Conservation (phyloP, 2,329 filamentous ascomycete genomes). For the Stemphylium beticola region DNA sequence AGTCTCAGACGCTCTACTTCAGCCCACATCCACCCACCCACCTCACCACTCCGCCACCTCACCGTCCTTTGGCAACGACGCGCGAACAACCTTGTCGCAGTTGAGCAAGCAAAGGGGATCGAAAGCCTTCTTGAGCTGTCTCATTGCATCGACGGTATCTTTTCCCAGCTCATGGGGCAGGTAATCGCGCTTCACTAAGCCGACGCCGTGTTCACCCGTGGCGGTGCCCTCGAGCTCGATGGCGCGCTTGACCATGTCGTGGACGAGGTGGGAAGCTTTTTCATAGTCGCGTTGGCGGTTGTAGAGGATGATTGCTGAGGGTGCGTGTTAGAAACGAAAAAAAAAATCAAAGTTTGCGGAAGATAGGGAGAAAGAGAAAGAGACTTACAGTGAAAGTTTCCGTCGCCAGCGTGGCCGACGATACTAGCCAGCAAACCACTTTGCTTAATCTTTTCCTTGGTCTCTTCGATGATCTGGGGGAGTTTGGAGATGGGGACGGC, state of each 20-base stretch:
- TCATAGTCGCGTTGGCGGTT: slow-evolving; percentile 69
- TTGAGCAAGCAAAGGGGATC: slow-evolving; percentile 74
- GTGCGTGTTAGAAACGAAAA: no score
- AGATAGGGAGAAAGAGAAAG: no score
- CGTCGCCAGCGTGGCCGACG: slow-evolving; percentile 76
- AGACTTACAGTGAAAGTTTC: slow-evolving; percentile 70
- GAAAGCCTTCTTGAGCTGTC: slow-evolving; percentile 82
- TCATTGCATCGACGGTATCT: slow-evolving; percentile 79
- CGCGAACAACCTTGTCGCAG: slow-evolving; percentile 69
- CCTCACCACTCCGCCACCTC: slow-evolving; percentile 57
- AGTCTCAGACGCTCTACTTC: no score
- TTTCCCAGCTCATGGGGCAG: slow-evolving; percentile 77
- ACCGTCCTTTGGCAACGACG: slow-evolving; percentile 56
- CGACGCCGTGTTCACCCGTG: slow-evolving; percentile 84
- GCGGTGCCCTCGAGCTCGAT: slow-evolving; percentile 86
- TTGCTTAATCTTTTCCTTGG: slow-evolving; percentile 68
- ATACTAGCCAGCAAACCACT: slow-evolving; percentile 70
- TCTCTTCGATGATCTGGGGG: slow-evolving; percentile 78
- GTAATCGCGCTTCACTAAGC: slow-evolving; percentile 84
- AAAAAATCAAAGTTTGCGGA: no score
- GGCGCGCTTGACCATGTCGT: slow-evolving; percentile 84
- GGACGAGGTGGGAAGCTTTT: slow-evolving; percentile 73
- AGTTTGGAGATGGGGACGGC: slow-evolving; percentile 76
- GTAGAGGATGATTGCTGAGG: slow-evolving; percentile 68
- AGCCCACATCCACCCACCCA: background rate